Percentiles rank a stretch among this genome's conserved stretches.
Conservation (phyloP, 306 rosid species). For the Vigna unguiculata region DNA sequence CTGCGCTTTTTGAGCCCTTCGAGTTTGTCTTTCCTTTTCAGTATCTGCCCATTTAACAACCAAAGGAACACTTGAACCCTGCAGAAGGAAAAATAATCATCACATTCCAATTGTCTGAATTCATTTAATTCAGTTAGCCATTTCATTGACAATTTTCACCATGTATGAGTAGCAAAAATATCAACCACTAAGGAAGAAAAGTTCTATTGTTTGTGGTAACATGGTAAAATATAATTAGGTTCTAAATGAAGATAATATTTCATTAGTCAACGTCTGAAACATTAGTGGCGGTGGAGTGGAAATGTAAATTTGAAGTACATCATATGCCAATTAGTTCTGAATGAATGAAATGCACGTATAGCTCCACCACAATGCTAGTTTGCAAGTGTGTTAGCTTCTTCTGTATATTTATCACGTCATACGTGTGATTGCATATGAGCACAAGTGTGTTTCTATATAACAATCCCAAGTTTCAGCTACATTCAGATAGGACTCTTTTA, state of each 20-base stretch:
- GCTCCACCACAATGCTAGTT: conserved; percentile 1
- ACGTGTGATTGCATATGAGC: neutral
- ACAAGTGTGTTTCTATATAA: neutral
- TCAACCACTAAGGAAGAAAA: conserved; percentile 16
- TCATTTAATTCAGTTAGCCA: conserved; percentile 4
- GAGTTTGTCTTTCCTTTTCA: conserved; percentile 91
- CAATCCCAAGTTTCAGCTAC: conserved; percentile 31
- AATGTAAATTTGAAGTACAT: conserved; percentile 8
- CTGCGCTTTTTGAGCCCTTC: conserved; percentile 84
- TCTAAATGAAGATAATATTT: conserved; percentile 7
- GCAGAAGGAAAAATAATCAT: conserved; percentile 39
- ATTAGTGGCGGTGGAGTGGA: neutral
- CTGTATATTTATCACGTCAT: neutral
- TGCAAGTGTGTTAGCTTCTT: neutral
- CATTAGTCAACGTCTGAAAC: neutral
- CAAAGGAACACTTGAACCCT: conserved; percentile 94
- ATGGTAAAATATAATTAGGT: conserved; percentile 14
- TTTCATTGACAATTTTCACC: conserved; percentile 23
- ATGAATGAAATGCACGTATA: neutral
- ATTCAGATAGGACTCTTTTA: conserved; percentile 30
- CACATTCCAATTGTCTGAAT: conserved; percentile 37
- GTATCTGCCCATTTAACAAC: conserved; percentile 98
- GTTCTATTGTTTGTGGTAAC: neutral
- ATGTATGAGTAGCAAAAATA: conserved; percentile 4
- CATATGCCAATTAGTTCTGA: conserved; percentile 22